Conservation (phyloP, 140 eudicot genomes). For the Senecio squalidus region DNA sequence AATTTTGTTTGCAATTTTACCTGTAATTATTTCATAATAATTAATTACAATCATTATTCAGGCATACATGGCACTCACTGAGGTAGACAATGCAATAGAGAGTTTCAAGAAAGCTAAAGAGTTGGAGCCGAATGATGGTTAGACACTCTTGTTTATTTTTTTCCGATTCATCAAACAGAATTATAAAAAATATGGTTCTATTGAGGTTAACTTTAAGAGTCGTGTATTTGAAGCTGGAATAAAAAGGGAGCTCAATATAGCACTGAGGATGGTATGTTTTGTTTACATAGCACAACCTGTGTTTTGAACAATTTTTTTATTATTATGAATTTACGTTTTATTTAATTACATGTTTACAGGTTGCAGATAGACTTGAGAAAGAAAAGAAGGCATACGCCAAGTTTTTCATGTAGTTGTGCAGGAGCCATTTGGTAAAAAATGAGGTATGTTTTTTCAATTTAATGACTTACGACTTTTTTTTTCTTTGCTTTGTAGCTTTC, state of each 20-base stretch:
- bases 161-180: background rate
- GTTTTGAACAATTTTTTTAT: background rate
- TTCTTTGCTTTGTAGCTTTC: background rate
- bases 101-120: conserved; percentile 86
- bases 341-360: conserved; percentile 27
- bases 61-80: conserved; percentile 91
- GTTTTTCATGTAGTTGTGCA: conserved; percentile 32
- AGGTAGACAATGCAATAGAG: conserved; percentile 78
- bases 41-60: conserved; percentile 25
- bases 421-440: conserved; percentile 2
- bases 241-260: conserved; percentile 63
- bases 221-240: conserved; percentile 57
- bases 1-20: too few relatives aligned
- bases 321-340: background rate
- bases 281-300: background rate
- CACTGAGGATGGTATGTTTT: conserved; percentile 48
- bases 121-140: conserved; percentile 89
- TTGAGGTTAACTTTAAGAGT: background rate
- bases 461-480: too few relatives aligned
- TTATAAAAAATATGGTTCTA: background rate
- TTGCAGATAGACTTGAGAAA: conserved; percentile 65
- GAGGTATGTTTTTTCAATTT: conserved; percentile 12
- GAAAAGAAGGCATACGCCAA: conserved; percentile 67
- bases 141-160: conserved; percentile 24
- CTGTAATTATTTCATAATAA: background rate